Conservation (phyloP, 169 alveolate species). For the Plasmodium knowlesi region DNA sequence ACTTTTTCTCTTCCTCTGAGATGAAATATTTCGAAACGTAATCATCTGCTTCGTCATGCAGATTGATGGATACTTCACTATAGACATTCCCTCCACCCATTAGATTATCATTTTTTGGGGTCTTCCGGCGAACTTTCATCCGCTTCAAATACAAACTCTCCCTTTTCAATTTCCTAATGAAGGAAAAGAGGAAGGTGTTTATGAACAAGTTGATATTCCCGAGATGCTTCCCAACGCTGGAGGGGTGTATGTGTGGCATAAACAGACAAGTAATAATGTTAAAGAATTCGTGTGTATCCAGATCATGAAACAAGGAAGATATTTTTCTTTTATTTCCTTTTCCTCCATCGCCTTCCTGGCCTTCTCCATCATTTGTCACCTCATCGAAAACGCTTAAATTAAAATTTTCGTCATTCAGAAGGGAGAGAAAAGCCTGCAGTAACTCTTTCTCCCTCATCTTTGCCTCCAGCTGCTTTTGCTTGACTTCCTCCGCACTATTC, state of each 20-base stretch:
- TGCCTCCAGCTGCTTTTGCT: conserved; percentile 1
- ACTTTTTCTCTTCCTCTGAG: conserved; percentile 45
- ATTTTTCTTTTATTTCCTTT: background rate
- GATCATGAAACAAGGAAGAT: conserved; percentile 11
- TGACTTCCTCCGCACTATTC: background rate
- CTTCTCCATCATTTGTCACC: background rate
- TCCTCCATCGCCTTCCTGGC: background rate
- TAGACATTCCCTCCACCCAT: background rate
- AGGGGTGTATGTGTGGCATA: conserved; percentile 73
- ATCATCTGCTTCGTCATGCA: background rate
- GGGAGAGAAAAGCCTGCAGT: conserved; percentile 12
- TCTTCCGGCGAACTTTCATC: background rate
- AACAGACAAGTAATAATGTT: conserved; percentile 59
- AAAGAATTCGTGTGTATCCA: conserved; percentile 39
- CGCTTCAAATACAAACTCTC: conserved; percentile 28
- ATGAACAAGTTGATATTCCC: conserved; percentile 61
- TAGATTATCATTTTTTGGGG: background rate
- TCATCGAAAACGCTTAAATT: conserved; percentile 1
- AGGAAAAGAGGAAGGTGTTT: conserved; percentile 43
- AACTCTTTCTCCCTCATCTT: conserved; percentile 8
- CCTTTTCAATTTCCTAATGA: conserved; percentile 65
- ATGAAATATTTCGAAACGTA: conserved; percentile 50
- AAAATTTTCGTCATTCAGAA: conserved; percentile 47
- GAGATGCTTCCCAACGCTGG: conserved; percentile 64
- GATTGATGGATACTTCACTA: background rate